Base-by-base conservation (phyloP, 2,329 filamentous ascomycete species). In the Ophiostoma sp. region DNA sequence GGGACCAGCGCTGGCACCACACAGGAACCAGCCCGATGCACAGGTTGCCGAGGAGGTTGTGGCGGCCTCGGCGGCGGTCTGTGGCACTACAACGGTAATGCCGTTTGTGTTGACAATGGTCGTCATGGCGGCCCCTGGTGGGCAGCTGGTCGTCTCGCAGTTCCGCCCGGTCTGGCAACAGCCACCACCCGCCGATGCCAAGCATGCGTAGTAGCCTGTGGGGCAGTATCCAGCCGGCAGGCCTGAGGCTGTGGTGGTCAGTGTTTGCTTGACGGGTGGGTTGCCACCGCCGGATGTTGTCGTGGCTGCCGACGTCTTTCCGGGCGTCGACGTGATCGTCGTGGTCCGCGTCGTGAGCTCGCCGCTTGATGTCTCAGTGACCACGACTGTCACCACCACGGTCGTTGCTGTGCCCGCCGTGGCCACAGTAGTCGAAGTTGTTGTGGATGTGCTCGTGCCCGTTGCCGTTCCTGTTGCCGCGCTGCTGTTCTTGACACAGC, bases 161-260 rank as follows among this genome's bases (percentile, higher is more conserved):
- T 97, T 88, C 25, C 95, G 89, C 1, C 94, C 95, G 0, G 93
- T 94, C 73, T 92, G 92, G 83, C 95, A 98, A 84, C 95, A 98
- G 1, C 88, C 88, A 25, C 94, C 94, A 17, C 93, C 94, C 74
- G 95, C 93, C 74, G 90, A 90, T 1, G 95, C 95, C 2, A 91
- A 89, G 82, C 95, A 98, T 69, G 93, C 91, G 81, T 98, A 98
- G 85, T 95, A 98, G 2, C 95, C 95, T 0, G 91, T 95, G 0
- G 95, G 95, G 78, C 95, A 98, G 77, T 87, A 85, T 42, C 81
- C 81, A 19, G 80, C 77, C 0, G 84, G 79, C 15, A 84, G 80
- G 73, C 79, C 77, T 73, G 79, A 76, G 63, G 66, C 78, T 75
- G 57, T 77, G 0, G 83, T 83, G 70, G 80, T 77, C 64, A 81